Conservation (phyloP, 495 filamentous ascomycete species). For the Lichenothelia convexa region DNA sequence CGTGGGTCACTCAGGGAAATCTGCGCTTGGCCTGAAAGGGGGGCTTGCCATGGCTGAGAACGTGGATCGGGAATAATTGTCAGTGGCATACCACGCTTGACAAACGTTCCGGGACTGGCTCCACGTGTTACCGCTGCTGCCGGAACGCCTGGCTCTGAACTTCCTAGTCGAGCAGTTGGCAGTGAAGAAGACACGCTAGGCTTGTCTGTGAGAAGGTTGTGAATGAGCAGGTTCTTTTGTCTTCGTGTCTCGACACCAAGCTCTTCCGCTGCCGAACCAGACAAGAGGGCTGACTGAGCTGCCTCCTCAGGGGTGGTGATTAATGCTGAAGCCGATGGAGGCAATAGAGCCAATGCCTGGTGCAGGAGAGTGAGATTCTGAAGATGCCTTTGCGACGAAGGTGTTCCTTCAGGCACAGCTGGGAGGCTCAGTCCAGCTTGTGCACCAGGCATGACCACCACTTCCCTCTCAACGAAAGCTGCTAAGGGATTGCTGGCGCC, state of each 20-base stretch:
- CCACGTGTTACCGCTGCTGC: conserved; percentile 3
- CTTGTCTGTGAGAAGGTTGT: conserved; percentile 92
- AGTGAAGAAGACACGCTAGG: conserved; percentile 81
- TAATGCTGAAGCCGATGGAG: conserved; percentile 65
- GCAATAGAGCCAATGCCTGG: conserved; percentile 54
- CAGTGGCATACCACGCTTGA: conserved; percentile 80
- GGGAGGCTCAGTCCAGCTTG: conserved; percentile 1
- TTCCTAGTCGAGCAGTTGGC: conserved; percentile 41
- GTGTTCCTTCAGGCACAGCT: conserved; percentile 4
- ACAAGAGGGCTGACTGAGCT: conserved; percentile 37
- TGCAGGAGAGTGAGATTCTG: conserved; percentile 56
- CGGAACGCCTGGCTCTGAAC: conserved; percentile 5
- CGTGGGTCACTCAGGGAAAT: conserved; percentile 40
- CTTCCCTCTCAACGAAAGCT: conserved; percentile 25
- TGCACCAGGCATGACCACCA: conserved; percentile 10
- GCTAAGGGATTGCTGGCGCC: conserved; percentile 29
- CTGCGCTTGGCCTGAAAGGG: conserved; percentile 38
- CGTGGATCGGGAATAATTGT: conserved; percentile 60
- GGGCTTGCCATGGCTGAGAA: conserved; percentile 43
- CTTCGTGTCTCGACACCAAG: conserved; percentile 52
- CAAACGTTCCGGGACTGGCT: conserved; percentile 48
- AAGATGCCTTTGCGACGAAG: conserved; percentile 31
- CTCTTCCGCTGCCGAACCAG: conserved; percentile 24
- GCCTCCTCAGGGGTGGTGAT: conserved; percentile 76
- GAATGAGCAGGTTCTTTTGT: conserved; percentile 81